phyloP scores from a whole-genome alignment of 2,329 filamentous ascomycete genomes.

The Phialophora expanda region DNA sequence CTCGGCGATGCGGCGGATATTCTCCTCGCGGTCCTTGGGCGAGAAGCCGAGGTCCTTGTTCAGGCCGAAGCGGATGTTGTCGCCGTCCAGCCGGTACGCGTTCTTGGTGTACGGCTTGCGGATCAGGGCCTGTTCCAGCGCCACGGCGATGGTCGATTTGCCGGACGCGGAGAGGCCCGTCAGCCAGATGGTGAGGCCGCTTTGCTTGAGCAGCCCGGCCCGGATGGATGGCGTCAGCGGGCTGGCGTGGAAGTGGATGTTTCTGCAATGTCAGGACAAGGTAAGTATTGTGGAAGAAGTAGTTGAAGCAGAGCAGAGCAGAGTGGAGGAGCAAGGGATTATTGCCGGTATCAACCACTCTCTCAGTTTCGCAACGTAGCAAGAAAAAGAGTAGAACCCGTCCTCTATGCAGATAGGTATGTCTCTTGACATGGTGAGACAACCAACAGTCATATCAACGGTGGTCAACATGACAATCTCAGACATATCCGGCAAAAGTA shows the following conservation, averaged over 20 bases:
- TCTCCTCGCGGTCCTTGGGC: slow-evolving; percentile 92
- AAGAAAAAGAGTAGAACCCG: not conserved
- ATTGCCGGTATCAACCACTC: too few relatives aligned
- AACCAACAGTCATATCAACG: not conserved
- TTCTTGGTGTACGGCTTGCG: slow-evolving; percentile 71
- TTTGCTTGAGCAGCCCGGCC: slow-evolving; percentile 69
- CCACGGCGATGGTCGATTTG: slow-evolving; percentile 95
- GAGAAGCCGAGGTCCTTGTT: slow-evolving; percentile 98
- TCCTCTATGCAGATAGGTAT: not conserved
- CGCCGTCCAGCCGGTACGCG: slow-evolving; percentile 93
- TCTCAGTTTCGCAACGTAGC: not conserved
- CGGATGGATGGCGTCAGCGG: slow-evolving; percentile 51
- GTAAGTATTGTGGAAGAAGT: slow-evolving; percentile 2
- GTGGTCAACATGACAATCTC: slow-evolving; percentile 10
- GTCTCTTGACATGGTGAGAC: not conserved
- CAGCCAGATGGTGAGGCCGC: slow-evolving; percentile 95
- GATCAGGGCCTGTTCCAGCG: slow-evolving; percentile 94
- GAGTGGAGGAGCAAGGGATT: not conserved
- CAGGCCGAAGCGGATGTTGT: slow-evolving; percentile 97
- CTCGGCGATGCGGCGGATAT: slow-evolving; percentile 95
- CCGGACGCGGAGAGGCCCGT: slow-evolving; percentile 95
- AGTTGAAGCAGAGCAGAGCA: too few relatives aligned
- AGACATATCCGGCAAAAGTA: slow-evolving; percentile 19
- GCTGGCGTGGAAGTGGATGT: slow-evolving; percentile 55
- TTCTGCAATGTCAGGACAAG: slow-evolving; percentile 41